phyloP scores from a whole-genome alignment of 257 asterid species.

The Datura wrightii region DNA sequence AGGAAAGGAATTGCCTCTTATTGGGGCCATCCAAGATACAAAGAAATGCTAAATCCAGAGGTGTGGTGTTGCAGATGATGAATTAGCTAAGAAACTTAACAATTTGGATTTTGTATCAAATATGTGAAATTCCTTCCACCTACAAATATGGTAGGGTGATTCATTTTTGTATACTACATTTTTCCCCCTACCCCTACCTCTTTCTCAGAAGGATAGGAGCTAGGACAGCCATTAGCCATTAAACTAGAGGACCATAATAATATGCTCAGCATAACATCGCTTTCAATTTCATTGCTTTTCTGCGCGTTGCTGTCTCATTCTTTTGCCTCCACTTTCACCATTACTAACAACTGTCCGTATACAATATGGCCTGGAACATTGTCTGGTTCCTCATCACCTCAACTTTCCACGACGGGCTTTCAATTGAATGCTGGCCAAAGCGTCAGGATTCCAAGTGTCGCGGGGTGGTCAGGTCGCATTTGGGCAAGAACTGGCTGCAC shows the following conservation, averaged over 20 bases:
- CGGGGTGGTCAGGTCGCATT: constrained; percentile 86
- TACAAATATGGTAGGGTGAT: constrained; percentile 48
- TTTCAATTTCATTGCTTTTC: constrained; percentile 37
- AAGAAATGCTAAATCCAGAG: constrained; percentile 77
- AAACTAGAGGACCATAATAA: constrained; percentile 4
- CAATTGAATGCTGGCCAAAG: constrained; percentile 67
- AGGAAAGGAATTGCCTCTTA: constrained; percentile 68
- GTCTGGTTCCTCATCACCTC: constrained; percentile 75
- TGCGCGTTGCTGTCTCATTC: constrained; percentile 42
- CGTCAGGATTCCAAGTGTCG: constrained; percentile 50
- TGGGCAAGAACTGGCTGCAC: constrained; percentile 91
- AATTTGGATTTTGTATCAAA: constrained; percentile 30
- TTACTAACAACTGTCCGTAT: constrained; percentile 68
- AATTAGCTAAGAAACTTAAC: constrained; percentile 48
- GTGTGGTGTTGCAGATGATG: constrained; percentile 56
- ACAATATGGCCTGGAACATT: constrained; percentile 89
- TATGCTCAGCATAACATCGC: constrained; percentile 47
- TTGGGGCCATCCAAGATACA: constrained; percentile 55
- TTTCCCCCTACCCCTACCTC: background rate
- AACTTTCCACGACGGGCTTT: constrained; percentile 74
- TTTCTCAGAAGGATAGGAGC: background rate
- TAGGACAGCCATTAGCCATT: background rate
- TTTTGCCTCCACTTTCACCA: constrained; percentile 51
- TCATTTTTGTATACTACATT: background rate
- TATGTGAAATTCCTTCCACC: constrained; percentile 20